Percentiles rank a stretch among this genome's conserved stretches.
Evolutionary conservation across 192 early-diverging fungal species (phyloP).

Genomic region (Obelidium mucronatum): DNA sequence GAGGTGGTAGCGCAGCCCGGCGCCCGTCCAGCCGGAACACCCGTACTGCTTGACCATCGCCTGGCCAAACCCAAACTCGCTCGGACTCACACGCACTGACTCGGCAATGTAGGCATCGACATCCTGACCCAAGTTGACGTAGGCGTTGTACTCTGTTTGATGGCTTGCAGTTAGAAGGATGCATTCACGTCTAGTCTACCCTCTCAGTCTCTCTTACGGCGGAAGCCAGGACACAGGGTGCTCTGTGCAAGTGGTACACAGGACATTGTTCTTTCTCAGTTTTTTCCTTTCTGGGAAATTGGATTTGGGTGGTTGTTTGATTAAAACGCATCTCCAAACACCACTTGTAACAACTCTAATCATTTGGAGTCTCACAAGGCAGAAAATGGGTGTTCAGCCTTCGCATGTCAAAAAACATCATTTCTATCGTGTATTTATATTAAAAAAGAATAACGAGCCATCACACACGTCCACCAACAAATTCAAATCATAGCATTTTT

Average conservation of each 20-base stretch:
- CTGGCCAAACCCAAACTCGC: not conserved
- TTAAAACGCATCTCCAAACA: too few relatives aligned
- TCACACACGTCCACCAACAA: too few relatives aligned
- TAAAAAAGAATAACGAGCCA: too few relatives aligned
- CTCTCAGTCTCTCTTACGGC: not conserved
- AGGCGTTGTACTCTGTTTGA: not conserved
- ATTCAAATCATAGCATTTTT: too few relatives aligned
- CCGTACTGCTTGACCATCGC: not conserved
- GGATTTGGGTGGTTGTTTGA: too few relatives aligned
- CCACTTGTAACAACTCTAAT: too few relatives aligned
- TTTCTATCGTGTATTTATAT: too few relatives aligned
- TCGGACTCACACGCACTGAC: not conserved
- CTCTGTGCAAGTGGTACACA: not conserved
- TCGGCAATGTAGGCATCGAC: not conserved
- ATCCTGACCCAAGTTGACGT: not conserved
- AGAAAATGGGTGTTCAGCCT: too few relatives aligned
- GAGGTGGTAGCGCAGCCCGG: conserved; percentile 12
- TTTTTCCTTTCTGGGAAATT: too few relatives aligned
- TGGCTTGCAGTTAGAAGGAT: not conserved
- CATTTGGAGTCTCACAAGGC: too few relatives aligned
- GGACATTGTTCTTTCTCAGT: too few relatives aligned
- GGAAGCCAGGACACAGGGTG: not conserved
- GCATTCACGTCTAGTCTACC: not conserved
- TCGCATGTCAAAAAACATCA: too few relatives aligned
- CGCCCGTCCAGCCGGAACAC: conserved; percentile 25